Conservation (phyloP, 495 filamentous ascomycete species). For the Aspergillus campestris region DNA sequence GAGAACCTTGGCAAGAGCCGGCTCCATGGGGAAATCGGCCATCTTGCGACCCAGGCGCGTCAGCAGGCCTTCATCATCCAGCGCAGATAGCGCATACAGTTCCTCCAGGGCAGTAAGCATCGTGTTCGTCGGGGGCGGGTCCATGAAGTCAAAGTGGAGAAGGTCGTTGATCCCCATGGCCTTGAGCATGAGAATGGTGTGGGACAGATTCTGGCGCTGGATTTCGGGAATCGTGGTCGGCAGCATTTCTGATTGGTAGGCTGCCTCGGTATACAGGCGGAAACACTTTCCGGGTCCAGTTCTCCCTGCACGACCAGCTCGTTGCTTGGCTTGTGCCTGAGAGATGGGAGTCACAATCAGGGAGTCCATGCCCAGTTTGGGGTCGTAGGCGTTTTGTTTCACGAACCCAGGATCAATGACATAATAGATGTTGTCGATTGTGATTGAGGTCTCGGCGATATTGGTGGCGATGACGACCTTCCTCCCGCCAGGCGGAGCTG, state of each 20-base stretch:
- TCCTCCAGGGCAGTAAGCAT: slow-evolving; percentile 96
- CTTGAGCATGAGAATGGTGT: slow-evolving; percentile 96
- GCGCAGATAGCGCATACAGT: slow-evolving; percentile 80
- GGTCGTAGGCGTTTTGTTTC: slow-evolving; percentile 95
- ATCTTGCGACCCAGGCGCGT: slow-evolving; percentile 92
- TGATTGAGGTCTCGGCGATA: slow-evolving; percentile 96
- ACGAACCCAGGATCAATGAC: slow-evolving; percentile 96
- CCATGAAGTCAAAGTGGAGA: slow-evolving; percentile 98
- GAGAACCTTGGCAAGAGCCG: slow-evolving; percentile 78
- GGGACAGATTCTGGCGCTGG: slow-evolving; percentile 87
- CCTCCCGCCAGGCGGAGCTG: slow-evolving; percentile 74
- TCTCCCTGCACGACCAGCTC: slow-evolving; percentile 84
- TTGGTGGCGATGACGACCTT: slow-evolving; percentile 99
- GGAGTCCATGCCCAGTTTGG: slow-evolving; percentile 95
- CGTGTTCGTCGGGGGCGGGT: slow-evolving; percentile 91
- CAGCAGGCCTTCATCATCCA: slow-evolving; percentile 93
- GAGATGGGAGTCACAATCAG: slow-evolving; percentile 92
- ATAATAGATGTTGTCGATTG: slow-evolving; percentile 95
- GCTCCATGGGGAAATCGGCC: slow-evolving; percentile 96
- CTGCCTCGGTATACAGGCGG: slow-evolving; percentile 89
- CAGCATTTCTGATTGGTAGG: slow-evolving; percentile 95
- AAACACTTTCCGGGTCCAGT: slow-evolving; percentile 97
- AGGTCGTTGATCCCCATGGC: slow-evolving; percentile 99
- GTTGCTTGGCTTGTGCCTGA: slow-evolving; percentile 93
- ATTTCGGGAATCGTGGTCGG: slow-evolving; percentile 95